Evolutionary conservation across 495 filamentous ascomycete species (phyloP).

Genomic region (Staphylotrichum longicolle): DNA sequence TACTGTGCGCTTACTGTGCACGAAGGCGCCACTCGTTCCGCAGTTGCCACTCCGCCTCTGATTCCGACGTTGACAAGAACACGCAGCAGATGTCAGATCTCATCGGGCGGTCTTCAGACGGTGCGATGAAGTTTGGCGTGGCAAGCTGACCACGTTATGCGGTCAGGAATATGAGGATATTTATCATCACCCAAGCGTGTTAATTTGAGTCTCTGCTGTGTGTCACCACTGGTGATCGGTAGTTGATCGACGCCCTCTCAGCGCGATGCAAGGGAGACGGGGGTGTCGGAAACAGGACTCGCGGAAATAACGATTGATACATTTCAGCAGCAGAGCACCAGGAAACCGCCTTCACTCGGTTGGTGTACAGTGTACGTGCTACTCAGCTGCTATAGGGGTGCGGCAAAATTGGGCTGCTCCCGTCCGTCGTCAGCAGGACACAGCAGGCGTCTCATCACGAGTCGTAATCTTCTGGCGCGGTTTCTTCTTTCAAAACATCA

Average conservation of each 20-base stretch:
- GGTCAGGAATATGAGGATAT: not conserved
- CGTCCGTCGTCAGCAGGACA: not conserved
- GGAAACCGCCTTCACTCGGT: too few relatives aligned
- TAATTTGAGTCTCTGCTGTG: not conserved
- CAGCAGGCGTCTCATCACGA: conserved; percentile 6
- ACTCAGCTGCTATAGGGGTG: too few relatives aligned
- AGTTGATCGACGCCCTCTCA: conserved; percentile 2
- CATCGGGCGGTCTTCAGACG: not conserved
- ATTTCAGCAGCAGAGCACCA: too few relatives aligned
- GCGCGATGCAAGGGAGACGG: not conserved
- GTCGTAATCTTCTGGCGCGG: not conserved
- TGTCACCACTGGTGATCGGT: not conserved
- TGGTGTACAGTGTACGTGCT: too few relatives aligned
- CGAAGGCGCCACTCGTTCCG: not conserved
- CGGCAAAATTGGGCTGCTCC: not conserved
- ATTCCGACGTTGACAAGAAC: not conserved
- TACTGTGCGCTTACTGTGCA: conserved; percentile 8
- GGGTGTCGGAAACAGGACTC: not conserved
- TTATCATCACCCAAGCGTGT: not conserved
- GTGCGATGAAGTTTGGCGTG: too few relatives aligned
- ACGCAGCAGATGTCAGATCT: conserved; percentile 5
- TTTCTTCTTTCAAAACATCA: not conserved
- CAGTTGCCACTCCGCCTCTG: conserved; percentile 6
- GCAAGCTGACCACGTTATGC: not conserved
- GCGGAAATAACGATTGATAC: too few relatives aligned